Evolutionary conservation across 2,329 filamentous ascomycete genomes (phyloP).

Genomic region (Aspergillus neoniger): DNA sequence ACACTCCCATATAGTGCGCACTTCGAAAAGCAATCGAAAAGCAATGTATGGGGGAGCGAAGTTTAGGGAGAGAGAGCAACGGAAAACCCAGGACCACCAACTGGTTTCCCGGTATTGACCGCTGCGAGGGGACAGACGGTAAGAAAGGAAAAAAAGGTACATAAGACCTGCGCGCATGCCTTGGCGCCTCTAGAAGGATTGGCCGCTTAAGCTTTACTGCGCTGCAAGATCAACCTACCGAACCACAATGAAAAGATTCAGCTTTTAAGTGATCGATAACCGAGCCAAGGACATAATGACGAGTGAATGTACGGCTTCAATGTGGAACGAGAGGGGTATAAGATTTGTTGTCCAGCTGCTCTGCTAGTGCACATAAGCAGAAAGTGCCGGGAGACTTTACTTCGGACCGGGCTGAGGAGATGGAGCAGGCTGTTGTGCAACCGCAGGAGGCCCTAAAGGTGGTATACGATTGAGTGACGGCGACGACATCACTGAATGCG

Average conservation of each 20-base stretch:
- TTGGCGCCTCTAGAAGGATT: no score
- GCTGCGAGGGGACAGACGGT: background rate
- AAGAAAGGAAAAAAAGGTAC: background rate
- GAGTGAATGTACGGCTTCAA: background rate
- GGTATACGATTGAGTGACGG: constrained; percentile 37
- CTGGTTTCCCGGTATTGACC: background rate
- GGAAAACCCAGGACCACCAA: background rate
- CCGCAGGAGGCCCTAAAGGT: constrained; percentile 31
- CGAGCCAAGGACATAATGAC: background rate
- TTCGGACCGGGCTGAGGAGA: constrained; percentile 20
- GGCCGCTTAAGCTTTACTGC: background rate
- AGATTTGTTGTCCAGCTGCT: background rate
- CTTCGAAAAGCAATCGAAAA: background rate
- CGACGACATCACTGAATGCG: constrained; percentile 32
- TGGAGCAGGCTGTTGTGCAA: constrained; percentile 27
- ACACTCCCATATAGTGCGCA: background rate
- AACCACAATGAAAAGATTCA: background rate
- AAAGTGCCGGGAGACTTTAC: background rate
- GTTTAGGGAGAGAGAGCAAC: background rate
- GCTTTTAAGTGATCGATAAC: background rate
- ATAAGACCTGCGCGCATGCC: background rate
- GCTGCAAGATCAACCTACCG: background rate
- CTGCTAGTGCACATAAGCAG: background rate
- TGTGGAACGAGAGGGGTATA: background rate
- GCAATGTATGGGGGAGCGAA: background rate